Base-by-base conservation (phyloP, 768 basidiomycete species). In the Agaricus subrufescens region DNA sequence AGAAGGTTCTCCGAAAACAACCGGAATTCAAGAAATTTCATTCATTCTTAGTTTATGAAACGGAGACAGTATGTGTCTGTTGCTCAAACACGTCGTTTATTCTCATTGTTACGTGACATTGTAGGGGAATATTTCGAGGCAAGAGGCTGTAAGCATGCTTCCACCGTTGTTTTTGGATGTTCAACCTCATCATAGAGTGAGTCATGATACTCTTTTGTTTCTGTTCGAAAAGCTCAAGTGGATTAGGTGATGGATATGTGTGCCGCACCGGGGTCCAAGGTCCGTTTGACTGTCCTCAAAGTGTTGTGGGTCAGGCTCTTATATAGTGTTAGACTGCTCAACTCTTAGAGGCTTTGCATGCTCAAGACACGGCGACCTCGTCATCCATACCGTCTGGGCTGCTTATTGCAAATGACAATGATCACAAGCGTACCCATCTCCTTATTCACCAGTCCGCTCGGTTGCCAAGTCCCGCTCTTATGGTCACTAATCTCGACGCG, bases 101-200 rank as follows among this genome's bases (percentile, higher is more conserved):
- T 15, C 31, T 26, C 40, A 52, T 23, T 27, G 19, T 46, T 2
- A 6, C 29, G 0, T 37, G 3, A 62, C 37, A 38, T 19, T 42
- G 38, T 15, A 95, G 93, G 95, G 97, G 46, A 99, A 99, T 63
- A 79, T 98, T 46, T 96, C 94, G 10, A 77, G 97, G 23, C 95
- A 98, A 69, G 97, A 99, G 71, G 94, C 93, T 15, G 97, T 99
- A 56, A 96, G 93, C 67, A 99, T 99, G 97, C 76, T 99, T n/a
- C 97, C 97, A 4, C 96, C 97, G 0, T 80, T 99, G 2, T 86
- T 98, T 62, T 82, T 99, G 34, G 91, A 94, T 54, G 92, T 98
- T n/a, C 78, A 91, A 64, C 92, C 97, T 0, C 89, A 97, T 67
- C 96, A 98, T 68, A 77, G 75, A 63, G 89, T 85, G 65, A 50